Evolutionary conservation across 1,284 basidiomycete species (phyloP), one percentile per base, ranked within the genome.

Genomic region (Amylostereum chailletii): DNA sequence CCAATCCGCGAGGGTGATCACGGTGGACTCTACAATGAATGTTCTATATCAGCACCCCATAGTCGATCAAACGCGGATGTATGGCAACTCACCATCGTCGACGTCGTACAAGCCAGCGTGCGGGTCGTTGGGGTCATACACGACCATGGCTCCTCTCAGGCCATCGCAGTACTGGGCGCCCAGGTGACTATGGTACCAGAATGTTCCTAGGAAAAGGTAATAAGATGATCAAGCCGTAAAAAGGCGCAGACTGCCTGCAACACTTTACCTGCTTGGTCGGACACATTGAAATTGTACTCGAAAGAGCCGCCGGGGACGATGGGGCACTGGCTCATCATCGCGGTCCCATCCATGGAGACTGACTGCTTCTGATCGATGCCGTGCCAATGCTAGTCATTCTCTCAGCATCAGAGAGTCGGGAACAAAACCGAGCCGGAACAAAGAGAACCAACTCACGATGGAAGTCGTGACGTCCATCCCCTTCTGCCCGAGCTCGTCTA

Each of bases 351-450:
- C 39, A 27, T 27, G n/a, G n/a, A 40, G 29, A 19, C 29, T n/a
- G 42, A 30, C 7, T 31, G 42, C 4, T 54, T 57, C 59, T 59
- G 67, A 49, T 62, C 63, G 45, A 69, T 34, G 1, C 65, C 65
- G 41, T 68, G 66, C 68, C 68, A 69, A 50, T 70, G 68, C 66
- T 67, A 19, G 19, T 1, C 19, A 19, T 19, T 19, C 19, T 19
- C 19, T 19, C 19, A 19, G 19, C 19, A 43, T 4, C 47, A 44
- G 33, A 8, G 45, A 6, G 39, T 43, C 11, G 19, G 36, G 38
- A 3, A 34, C 2, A 8, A n/a, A 11, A 27, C n/a, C 7, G 36
- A 36, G 10, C 26, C 9, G 2, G 29, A 32, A 9, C 34, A 42
- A 11, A 26, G 33, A 7, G 3, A 33, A 27, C 26, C 6, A 26